phyloP scores from a whole-genome alignment of 2,329 filamentous ascomycete species.

The Verticillium alfalfae region DNA sequence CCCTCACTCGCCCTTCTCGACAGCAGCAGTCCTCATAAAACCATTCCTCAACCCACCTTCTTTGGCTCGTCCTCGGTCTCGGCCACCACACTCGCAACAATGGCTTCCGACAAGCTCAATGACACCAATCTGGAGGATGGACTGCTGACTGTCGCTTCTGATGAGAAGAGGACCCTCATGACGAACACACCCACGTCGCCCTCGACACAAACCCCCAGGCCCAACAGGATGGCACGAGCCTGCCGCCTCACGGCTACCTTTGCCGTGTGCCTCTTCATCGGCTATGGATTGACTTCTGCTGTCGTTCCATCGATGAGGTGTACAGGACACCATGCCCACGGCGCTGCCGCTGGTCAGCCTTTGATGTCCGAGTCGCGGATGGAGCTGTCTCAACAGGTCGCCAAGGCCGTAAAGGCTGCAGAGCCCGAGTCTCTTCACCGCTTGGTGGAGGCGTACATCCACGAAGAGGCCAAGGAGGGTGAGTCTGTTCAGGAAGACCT shows the following conservation, averaged over 20 bases:
- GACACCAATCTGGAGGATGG: slow-evolving; percentile 12
- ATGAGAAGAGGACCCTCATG: slow-evolving; percentile 10
- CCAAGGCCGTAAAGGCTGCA: slow-evolving; percentile 38
- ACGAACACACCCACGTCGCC: slow-evolving; percentile 3
- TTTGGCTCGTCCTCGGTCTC: background rate
- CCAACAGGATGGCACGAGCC: slow-evolving; percentile 12
- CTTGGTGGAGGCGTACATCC: slow-evolving; percentile 58
- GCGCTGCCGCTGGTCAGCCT: background rate
- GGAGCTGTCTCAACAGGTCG: background rate
- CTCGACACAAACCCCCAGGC: background rate
- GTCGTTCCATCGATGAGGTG: slow-evolving; percentile 7
- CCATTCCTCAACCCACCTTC: slow-evolving; percentile 7
- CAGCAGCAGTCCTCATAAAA: background rate
- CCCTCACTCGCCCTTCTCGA: background rate
- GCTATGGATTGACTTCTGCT: slow-evolving; percentile 14
- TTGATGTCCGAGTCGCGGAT: background rate
- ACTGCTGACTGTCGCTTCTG: slow-evolving; percentile 9
- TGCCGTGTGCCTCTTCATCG: slow-evolving; percentile 14
- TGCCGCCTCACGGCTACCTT: slow-evolving; percentile 14
- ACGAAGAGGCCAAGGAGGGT: slow-evolving; percentile 61
- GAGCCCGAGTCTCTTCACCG: slow-evolving; percentile 58
- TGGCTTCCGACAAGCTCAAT: slow-evolving; percentile 10
- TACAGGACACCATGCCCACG: slow-evolving; percentile 3
- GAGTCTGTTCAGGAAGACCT: slow-evolving; percentile 55
- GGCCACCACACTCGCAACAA: slow-evolving; percentile 5